Percentiles rank a stretch among this genome's conserved stretches.
Conservation (phyloP, 768 basidiomycete species). For the Termitomyces sp. region DNA sequence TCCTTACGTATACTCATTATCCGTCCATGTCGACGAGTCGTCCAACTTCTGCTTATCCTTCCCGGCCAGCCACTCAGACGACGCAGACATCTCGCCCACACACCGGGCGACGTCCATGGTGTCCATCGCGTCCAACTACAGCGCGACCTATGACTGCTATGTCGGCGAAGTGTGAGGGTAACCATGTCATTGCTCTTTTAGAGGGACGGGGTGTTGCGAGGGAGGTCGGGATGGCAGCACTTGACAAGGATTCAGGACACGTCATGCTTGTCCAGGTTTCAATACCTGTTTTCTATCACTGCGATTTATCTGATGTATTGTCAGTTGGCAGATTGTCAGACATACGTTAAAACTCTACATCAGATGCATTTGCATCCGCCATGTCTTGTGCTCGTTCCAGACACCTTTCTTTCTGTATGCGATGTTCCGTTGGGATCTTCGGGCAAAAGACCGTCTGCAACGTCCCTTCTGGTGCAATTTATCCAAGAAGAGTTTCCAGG, state of each 20-base stretch:
- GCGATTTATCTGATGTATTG: not conserved
- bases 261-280: constrained; percentile 73
- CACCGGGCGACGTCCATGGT: constrained; percentile 36
- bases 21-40: not conserved
- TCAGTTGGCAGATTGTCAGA: constrained; percentile 81
- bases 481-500: constrained; percentile 71
- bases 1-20: too few species aligned
- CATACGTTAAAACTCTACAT: constrained; percentile 84
- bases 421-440: constrained; percentile 41
- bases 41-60: not conserved
- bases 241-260: constrained; percentile 74
- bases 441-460: constrained; percentile 36
- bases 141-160: constrained; percentile 63
- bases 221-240: constrained; percentile 83
- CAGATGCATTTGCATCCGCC: constrained; percentile 80
- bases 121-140: constrained; percentile 52
- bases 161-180: constrained; percentile 53
- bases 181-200: constrained; percentile 61
- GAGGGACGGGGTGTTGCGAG: constrained; percentile 75
- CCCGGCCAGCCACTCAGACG: not conserved
- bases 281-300: not conserved
- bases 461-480: constrained; percentile 65
- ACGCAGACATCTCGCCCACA: not conserved
- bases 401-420: constrained; percentile 65
- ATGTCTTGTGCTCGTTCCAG: constrained; percentile 68